Percentiles rank a stretch among this genome's conserved stretches.
Conservation (phyloP, 441 rosid species). For the Gossypium schwendimanii region DNA sequence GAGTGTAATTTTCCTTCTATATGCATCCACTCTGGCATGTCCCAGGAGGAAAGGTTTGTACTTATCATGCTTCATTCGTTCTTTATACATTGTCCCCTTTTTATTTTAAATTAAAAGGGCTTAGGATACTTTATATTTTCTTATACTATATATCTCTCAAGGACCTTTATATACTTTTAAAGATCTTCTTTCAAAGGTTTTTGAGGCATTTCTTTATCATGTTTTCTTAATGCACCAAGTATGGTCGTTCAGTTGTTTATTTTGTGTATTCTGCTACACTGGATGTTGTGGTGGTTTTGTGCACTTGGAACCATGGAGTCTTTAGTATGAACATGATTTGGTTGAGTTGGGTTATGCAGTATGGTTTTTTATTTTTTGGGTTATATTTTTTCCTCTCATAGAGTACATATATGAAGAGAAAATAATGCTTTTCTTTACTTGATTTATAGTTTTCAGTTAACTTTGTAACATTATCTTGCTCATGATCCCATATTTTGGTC, state of each 20-base stretch:
- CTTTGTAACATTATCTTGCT: too few species aligned
- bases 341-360: not conserved
- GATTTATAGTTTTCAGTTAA: not conserved
- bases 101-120: not conserved
- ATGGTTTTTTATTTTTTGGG: not conserved
- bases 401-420: not conserved
- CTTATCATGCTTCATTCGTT: not conserved
- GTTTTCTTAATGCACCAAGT: not conserved
- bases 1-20: constrained; percentile 97
- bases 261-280: not conserved
- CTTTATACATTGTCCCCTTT: not conserved
- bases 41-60: constrained; percentile 88
- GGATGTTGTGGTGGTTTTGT: not conserved
- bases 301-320: not conserved
- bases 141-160: not conserved
- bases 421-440: not conserved
- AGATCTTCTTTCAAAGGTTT: not conserved
- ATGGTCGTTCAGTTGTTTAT: not conserved
- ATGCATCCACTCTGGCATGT: constrained; percentile 97
- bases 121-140: not conserved
- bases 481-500: not conserved
- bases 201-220: not conserved
- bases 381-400: too few species aligned
- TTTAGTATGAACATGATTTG: not conserved
- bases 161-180: not conserved